Percentiles rank a stretch among this genome's conserved stretches.
Conservation (phyloP, 768 basidiomycete species). For the Podaxis rugospora region DNA sequence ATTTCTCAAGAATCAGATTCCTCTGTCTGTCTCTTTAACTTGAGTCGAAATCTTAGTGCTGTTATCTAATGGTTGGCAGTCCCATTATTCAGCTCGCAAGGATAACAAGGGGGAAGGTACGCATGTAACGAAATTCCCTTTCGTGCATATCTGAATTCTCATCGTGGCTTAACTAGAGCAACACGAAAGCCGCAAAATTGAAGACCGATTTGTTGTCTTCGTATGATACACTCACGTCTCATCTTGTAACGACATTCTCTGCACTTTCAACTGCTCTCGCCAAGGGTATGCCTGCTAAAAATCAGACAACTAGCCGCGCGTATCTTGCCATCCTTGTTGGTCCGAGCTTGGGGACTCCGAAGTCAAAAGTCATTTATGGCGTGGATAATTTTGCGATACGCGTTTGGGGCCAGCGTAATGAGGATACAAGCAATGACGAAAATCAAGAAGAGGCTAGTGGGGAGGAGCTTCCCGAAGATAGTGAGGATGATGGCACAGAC, state of each 20-base stretch:
- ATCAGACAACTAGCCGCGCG: conserved; percentile 25
- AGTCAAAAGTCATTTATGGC: conserved; percentile 54
- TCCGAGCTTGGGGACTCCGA: conserved; percentile 57
- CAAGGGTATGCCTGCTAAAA: neutral
- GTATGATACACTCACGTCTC: conserved; percentile 69
- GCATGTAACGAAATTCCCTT: conserved; percentile 10
- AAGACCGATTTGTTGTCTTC: conserved; percentile 58
- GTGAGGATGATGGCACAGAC: conserved; percentile 12
- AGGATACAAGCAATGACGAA: conserved; percentile 12
- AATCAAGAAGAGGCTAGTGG: conserved; percentile 14
- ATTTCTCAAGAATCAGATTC: conserved; percentile 76
- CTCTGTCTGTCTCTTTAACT: conserved; percentile 52
- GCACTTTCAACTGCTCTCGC: conserved; percentile 69
- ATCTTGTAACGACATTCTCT: conserved; percentile 70
- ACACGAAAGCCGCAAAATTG: conserved; percentile 49
- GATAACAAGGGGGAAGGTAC: conserved; percentile 43
- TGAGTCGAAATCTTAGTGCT: neutral
- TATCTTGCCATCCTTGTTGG: conserved; percentile 66
- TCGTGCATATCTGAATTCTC: neutral
- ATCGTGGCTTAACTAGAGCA: conserved; percentile 26
- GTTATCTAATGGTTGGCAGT: conserved; percentile 27
- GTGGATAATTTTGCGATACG: conserved; percentile 61
- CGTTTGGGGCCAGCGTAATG: conserved; percentile 30
- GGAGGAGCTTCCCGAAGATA: conserved; percentile 16
- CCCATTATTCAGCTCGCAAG: conserved; percentile 62